Conservation (phyloP, 2,329 filamentous ascomycete species). For the Verticillium tricorpus region DNA sequence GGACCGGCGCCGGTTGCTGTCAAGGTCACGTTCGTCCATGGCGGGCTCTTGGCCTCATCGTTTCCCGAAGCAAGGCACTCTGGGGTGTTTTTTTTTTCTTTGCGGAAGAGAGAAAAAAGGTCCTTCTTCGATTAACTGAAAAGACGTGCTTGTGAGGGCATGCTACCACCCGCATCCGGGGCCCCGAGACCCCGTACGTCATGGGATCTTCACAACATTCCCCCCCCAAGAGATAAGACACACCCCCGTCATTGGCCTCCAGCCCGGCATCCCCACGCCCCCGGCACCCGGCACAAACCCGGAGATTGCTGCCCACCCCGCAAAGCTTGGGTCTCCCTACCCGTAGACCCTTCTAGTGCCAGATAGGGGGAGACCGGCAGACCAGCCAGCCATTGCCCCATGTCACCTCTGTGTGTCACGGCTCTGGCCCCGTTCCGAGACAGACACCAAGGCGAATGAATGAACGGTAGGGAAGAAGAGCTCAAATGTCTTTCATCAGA, state of each 20-base stretch:
- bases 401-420: not conserved
- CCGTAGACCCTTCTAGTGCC: not conserved
- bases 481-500: not conserved
- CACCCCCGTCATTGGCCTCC: not conserved
- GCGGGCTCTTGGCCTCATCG: not conserved
- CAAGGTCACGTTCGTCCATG: slow-evolving; percentile 5
- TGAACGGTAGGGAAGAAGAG: not conserved
- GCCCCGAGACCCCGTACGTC: not conserved
- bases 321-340: not conserved
- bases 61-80: too few relatives aligned
- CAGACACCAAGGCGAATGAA: not conserved
- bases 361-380: not conserved
- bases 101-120: too few relatives aligned
- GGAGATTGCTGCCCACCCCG: not conserved
- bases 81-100: not conserved
- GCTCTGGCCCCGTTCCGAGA: not conserved
- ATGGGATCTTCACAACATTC: not conserved
- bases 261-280: not conserved
- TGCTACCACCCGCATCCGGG: not conserved
- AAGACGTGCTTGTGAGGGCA: not conserved
- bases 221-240: not conserved
- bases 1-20: slow-evolving; percentile 2
- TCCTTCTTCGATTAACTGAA: too few relatives aligned
- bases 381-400: not conserved
- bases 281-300: not conserved